Evolutionary conservation across 768 basidiomycete species (phyloP).

Genomic region (Naganishia randhawae): DNA sequence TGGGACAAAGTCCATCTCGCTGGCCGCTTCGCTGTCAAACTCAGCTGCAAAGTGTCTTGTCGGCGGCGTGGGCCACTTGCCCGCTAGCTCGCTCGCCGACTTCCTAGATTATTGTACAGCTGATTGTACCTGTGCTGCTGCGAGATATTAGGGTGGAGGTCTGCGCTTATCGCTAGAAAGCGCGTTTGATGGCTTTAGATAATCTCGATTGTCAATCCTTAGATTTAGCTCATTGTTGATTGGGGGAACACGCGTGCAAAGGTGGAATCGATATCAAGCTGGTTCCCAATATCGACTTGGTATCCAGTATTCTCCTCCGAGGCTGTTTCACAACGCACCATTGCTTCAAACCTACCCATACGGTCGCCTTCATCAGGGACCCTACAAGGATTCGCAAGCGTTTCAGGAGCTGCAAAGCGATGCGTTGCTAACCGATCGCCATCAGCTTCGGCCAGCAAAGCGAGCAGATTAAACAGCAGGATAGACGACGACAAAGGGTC

Average conservation of each 20-base stretch:
- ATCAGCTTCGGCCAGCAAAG: not conserved
- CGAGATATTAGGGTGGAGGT: not conserved
- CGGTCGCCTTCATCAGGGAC: not conserved
- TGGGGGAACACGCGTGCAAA: not conserved
- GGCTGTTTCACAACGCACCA: not conserved
- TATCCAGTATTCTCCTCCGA: not conserved
- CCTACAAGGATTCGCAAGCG: not conserved
- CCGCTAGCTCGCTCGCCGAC: no score
- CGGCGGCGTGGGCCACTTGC: no score
- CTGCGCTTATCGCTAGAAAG: slow-evolving; percentile 3
- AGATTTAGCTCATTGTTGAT: slow-evolving; percentile 5
- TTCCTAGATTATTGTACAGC: no score
- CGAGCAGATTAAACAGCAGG: not conserved
- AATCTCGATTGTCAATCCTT: slow-evolving; percentile 1
- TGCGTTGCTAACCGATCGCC: not conserved
- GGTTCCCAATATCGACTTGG: not conserved
- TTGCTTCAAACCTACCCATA: no score
- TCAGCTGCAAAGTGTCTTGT: no score
- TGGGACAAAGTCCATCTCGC: no score
- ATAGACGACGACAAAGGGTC: not conserved
- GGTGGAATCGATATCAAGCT: not conserved
- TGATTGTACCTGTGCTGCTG: not conserved
- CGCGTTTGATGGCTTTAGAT: not conserved
- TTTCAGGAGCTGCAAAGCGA: not conserved
- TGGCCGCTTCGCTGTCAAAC: no score